Evolutionary conservation across 2,329 filamentous ascomycete genomes (phyloP).

Genomic region (Cladosporium colombiae): DNA sequence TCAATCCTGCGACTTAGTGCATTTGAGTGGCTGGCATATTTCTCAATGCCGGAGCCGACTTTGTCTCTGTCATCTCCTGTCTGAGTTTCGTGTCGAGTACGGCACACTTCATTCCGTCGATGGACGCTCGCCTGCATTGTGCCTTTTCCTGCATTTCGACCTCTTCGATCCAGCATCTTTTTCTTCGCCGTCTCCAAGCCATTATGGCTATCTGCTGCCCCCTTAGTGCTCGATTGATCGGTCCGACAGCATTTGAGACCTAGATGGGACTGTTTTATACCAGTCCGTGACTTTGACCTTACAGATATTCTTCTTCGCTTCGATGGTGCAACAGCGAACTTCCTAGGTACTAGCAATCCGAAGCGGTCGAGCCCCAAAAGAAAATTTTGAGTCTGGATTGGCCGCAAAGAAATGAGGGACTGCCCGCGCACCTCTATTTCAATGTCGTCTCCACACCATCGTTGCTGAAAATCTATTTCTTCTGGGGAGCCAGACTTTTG

Average conservation of each 20-base stretch:
- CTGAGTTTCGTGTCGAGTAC: background rate
- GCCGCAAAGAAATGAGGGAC: background rate
- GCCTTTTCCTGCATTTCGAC: background rate
- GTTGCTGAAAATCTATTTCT: slow-evolving; percentile 5
- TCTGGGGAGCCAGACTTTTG: background rate
- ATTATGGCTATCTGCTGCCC: background rate
- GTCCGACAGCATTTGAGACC: background rate
- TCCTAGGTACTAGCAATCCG: background rate
- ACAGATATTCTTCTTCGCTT: slow-evolving; percentile 1
- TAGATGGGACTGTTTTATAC: background rate
- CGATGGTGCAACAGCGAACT: background rate
- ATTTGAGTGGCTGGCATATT: background rate
- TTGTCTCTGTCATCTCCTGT: background rate
- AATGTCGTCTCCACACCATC: slow-evolving; percentile 8
- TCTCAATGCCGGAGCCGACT: background rate
- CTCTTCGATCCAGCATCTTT: background rate
- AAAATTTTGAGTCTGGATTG: slow-evolving; percentile 2
- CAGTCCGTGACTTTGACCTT: background rate
- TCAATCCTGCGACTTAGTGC: background rate
- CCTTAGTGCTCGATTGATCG: background rate
- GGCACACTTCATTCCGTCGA: background rate
- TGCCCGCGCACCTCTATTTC: slow-evolving; percentile 8
- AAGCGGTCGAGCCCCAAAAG: slow-evolving; percentile 6
- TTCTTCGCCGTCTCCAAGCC: background rate
- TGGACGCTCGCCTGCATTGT: background rate